Evolutionary conservation across 1,284 basidiomycete species (phyloP), one percentile per base, ranked within the genome.

Genomic region (Mrakiaceae sp.): DNA sequence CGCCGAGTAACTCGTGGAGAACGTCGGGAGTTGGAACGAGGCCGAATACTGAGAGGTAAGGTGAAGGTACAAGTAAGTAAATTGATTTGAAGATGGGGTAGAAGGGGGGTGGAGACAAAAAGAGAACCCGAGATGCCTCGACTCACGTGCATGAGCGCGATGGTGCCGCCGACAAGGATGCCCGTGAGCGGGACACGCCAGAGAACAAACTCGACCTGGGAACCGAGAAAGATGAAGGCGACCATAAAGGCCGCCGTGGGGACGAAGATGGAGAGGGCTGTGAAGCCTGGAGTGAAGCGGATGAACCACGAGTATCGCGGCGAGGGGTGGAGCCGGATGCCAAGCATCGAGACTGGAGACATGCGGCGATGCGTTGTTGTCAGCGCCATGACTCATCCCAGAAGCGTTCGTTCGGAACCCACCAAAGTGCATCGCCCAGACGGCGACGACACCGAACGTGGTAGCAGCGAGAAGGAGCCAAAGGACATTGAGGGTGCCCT

Each of bases 361-460:
- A 27, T 27, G 27, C 27, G 27, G 27, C 27, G 27, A 27, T 27
- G 27, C 27, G 27, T 27, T 27, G 27, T 27, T 27, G 27, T 27
- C 27, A 27, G 27, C 27, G 27, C 27, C 27, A 27, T 27, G 27
- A 27, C 27, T 27, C 27, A 27, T 27, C 27, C 27, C 27, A 27
- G 27, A 27, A 27, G 27, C 27, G 27, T 27, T 27, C 27, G 27
- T 27, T 27, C 27, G 27, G 27, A 27, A 27, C 27, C 27, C 27
- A 27, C 27, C 78, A 66, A 80, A 80, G 72, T 80, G 79, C 78
- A 77, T 77, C 42, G 73, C 74, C 76, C 75, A 79, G 11, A 77
- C 88, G 70, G 86, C 89, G 70, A 91, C 89, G 27, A 89, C 90
- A 57, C 90, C 89, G 81, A 93, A 94, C 64, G 90, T 88, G 58